These are phyloP conservation scores for Sambucus nigra DNA, from an alignment of 129 eudicot genomes.

Conservation along the genomic window DNA sequence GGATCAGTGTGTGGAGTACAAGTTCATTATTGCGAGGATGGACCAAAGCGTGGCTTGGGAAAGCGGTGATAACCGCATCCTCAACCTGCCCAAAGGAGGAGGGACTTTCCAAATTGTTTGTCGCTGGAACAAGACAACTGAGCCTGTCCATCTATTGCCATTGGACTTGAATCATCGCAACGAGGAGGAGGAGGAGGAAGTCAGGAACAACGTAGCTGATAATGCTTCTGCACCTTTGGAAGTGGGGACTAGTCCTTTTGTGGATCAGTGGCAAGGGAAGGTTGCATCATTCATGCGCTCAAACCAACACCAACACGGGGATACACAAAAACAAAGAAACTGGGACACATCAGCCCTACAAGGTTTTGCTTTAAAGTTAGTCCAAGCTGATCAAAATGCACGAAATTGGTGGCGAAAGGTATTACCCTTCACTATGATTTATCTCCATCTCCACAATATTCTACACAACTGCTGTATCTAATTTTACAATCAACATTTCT, in stretches of 20 bases:
- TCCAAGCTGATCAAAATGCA: conserved; percentile 67
- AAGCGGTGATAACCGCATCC: conserved; percentile 67
- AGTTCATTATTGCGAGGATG: conserved; percentile 49
- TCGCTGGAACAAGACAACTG: conserved; percentile 68
- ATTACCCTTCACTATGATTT: conserved; percentile 6
- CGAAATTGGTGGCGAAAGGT: conserved; percentile 98
- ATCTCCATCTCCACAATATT: neutral
- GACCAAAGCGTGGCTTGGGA: conserved; percentile 68
- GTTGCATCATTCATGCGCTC: conserved; percentile 69
- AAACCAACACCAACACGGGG: conserved; percentile 42
- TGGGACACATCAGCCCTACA: conserved; percentile 88
- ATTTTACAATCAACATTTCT: too few species aligned
- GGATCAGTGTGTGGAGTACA: conserved; percentile 48
- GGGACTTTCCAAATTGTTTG: conserved; percentile 62
- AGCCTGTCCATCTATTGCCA: conserved; percentile 39
- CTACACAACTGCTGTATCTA: too few species aligned
- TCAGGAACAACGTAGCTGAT: conserved; percentile 18
- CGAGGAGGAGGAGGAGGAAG: conserved; percentile 29
- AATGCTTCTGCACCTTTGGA: conserved; percentile 36
- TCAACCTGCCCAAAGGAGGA: conserved; percentile 36
- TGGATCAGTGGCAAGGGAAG: conserved; percentile 90
- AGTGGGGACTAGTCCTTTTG: conserved; percentile 55
- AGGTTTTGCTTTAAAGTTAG: conserved; percentile 65
- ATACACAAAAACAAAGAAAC: conserved; percentile 38
- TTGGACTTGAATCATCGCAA: too few species aligned